phyloP scores from a whole-genome alignment of 2,329 filamentous ascomycete species.

The Drechslerella stenobrocha region DNA sequence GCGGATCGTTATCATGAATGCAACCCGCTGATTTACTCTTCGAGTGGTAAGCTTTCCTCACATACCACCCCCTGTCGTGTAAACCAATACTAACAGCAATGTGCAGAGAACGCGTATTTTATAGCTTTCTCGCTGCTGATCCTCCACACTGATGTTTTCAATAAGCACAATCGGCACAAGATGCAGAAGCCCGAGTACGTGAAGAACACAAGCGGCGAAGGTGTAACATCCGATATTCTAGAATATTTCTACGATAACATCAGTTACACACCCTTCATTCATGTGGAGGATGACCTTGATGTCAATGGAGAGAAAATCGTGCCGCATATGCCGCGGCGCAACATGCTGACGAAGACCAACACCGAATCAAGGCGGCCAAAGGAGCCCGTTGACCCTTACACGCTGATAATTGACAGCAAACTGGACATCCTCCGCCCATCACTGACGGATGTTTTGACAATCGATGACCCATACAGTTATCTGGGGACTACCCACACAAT shows the following conservation, averaged over 20 bases:
- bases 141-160: constrained; percentile 97
- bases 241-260: constrained; percentile 98
- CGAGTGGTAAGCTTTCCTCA: constrained; percentile 61
- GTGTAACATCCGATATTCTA: constrained; percentile 91
- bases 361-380: constrained; percentile 58
- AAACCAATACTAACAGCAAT: constrained; percentile 26
- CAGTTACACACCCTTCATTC: constrained; percentile 95
- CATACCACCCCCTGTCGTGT: constrained; percentile 8
- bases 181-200: constrained; percentile 97
- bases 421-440: constrained; percentile 80
- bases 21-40: constrained; percentile 91
- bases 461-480: constrained; percentile 91
- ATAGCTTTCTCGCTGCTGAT: constrained; percentile 96
- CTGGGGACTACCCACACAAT: constrained; percentile 74
- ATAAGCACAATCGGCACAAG: constrained; percentile 99
- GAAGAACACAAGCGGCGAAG: constrained; percentile 89
- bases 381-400: constrained; percentile 93
- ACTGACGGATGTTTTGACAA: constrained; percentile 84
- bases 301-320: constrained; percentile 73
- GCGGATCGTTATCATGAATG: constrained; percentile 97
- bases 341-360: constrained; percentile 51
- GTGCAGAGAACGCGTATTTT: constrained; percentile 86
- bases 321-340: constrained; percentile 68
- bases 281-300: constrained; percentile 89
- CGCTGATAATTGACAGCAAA: constrained; percentile 86